Base-by-base conservation (phyloP, 768 basidiomycete genomes). In the Boletus tomentosulus region DNA sequence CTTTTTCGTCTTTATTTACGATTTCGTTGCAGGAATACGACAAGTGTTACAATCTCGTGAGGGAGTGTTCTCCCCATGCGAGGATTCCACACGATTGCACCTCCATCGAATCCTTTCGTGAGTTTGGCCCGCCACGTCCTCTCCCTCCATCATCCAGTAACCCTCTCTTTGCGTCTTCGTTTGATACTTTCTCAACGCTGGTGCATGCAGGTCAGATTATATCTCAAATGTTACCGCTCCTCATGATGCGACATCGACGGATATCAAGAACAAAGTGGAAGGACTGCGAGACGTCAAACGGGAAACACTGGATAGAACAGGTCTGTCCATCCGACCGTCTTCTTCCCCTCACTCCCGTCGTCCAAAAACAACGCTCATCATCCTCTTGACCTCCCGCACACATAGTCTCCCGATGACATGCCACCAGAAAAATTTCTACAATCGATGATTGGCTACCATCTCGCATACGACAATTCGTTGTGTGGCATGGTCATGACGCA, bases 401-500 rank as follows among this genome's bases (percentile, higher is more conserved):
- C 19, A 11, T 24, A 85, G 78, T 76, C 78, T 2, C 76, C 76
- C 24, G 82, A 86, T 57, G 78, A 79, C 59, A 80, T 85, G 73
- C 75, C 82, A 1, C 81, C 84, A 38, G 82, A 84, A 59, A 80
- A 81, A 62, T 82, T 81, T 48, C 73, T 84, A 16, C 80, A 82
- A 24, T 86, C 87, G 1, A 86, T 85, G 80, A 91, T 91, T 54
- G 88, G 88, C 7, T 91, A 91, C 60, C 86, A 88, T 54, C 80
- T 88, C 44, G 76, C 83, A 1, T 83, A 78, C 59, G 82, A 85
- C 55, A 80, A 79, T 53, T 86, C 85, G 10, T 66, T 91, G 9
- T 82, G 88, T 50, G 87, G 85, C n/a, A 89, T 91, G 86, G 83
- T 85, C 37, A 89, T 92, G 81, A 87, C 87, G 1, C 89, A 92